Base-by-base conservation (phyloP, 345 rosid genomes). In the Draba incana region DNA sequence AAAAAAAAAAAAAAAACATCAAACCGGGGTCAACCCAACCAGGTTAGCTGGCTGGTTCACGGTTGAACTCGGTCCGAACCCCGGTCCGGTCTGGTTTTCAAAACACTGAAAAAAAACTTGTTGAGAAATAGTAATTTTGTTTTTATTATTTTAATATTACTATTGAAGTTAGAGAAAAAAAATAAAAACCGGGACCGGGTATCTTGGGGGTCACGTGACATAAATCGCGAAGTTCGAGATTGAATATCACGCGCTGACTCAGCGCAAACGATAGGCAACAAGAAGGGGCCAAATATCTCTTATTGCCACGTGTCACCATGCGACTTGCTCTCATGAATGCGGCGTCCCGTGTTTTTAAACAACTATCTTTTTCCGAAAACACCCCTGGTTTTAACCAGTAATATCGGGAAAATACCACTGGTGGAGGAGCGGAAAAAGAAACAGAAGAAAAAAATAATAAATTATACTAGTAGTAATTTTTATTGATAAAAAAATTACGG, bases 181-280 rank as follows among this genome's bases (percentile, higher is more conserved):
- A 14, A 28, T 41, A 65, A 56, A 67, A 67, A 58, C 61, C 69
- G 43, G 71, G 54, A 76, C 88, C 90, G 91, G 87, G 92, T 77
- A 85, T 85, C 93, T 83, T 82, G 94, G 88, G 85, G 70, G 80
- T 85, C 96, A 89, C 90, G 89, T 92, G 93, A 80, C 78, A 56
- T 59, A 74, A 51, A 62, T 75, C 81, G 70, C 80, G 37, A 57
- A 62, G 23, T 39, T 71, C 88, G 70, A 88, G 78, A 75, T 41
- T 68, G 76, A 25, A 24, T 58, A 62, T 25, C 76, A 37, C 39
- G 37, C 50, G 82, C 83, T 78, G 84, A 80, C 58, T 82, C 85
- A 81, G 80, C 86, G 67, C 38, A 41, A 60, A 70, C 53, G 39
- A 27, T 69, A 24, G 57, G 59, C 52, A 20, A 68, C 68, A 33